These are phyloP conservation scores for Abortiporus biennis DNA, from an alignment of 1,284 basidiomycete genomes.

Conservation along the genomic window DNA sequence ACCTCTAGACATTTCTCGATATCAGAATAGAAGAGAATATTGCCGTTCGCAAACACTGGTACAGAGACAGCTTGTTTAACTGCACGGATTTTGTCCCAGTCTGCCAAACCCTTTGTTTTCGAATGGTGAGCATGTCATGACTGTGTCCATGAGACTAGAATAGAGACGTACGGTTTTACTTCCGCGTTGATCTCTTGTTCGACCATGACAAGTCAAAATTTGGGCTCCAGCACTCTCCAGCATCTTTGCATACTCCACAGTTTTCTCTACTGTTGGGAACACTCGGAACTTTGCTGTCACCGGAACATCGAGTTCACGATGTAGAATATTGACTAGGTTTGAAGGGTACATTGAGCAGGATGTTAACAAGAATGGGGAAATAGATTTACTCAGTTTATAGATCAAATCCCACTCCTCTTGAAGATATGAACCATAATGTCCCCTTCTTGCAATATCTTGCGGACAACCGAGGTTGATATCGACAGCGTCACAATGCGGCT, in stretches of 20 bases:
- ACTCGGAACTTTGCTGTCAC: constrained; percentile 97
- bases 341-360: constrained; percentile 4
- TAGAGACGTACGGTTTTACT: constrained; percentile 49
- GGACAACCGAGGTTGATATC: constrained; percentile 97
- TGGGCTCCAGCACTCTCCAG: constrained; percentile 93
- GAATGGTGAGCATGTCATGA: too few relatives aligned
- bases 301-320: constrained; percentile 79
- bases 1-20: constrained; percentile 70
- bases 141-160: background rate
- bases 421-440: constrained; percentile 86
- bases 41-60: constrained; percentile 98
- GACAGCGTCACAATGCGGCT: constrained; percentile 81
- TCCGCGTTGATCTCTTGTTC: constrained; percentile 88
- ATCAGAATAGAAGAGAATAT: constrained; percentile 83
- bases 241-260: constrained; percentile 92
- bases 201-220: constrained; percentile 91
- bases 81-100: constrained; percentile 31
- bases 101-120: constrained; percentile 37
- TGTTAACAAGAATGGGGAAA: background rate
- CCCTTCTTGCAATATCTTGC: constrained; percentile 88
- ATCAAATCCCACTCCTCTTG: constrained; percentile 95
- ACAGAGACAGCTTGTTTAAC: constrained; percentile 69
- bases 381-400: constrained; percentile 62
- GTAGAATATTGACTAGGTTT: constrained; percentile 76
- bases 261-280: constrained; percentile 82